A percentile compares a stretch with the other conserved stretches of the same genome.
Conservation (phyloP, 768 basidiomycete genomes). For the Pleurotus citrinopileatus region DNA sequence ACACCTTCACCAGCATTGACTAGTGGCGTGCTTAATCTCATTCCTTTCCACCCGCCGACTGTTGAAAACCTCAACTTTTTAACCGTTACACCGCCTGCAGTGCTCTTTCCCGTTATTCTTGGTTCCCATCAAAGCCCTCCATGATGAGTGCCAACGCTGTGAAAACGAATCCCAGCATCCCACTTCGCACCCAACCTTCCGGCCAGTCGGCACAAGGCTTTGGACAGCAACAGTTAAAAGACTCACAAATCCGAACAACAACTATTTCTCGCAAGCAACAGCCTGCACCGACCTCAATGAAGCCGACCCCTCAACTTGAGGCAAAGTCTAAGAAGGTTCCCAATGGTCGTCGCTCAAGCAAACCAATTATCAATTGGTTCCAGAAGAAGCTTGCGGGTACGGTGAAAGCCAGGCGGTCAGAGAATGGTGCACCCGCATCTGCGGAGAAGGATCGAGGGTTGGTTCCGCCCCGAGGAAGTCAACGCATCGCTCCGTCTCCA, state of each 20-base stretch:
- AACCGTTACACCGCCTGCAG: not conserved
- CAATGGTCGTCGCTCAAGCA: conserved; percentile 57
- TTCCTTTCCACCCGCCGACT: not conserved
- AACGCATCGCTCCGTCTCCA: conserved; percentile 43
- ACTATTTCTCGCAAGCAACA: conserved; percentile 13
- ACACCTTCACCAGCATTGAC: not conserved
- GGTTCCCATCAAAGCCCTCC: conserved; percentile 3
- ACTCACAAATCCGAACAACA: not conserved
- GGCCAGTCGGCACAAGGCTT: not conserved
- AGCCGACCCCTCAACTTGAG: conserved; percentile 16
- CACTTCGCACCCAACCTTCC: not conserved
- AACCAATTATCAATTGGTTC: conserved; percentile 88
- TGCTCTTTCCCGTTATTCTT: conserved; percentile 3
- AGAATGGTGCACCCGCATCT: not conserved
- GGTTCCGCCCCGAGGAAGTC: conserved; percentile 30
- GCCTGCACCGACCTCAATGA: conserved; percentile 19
- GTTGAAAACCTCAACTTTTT: no score
- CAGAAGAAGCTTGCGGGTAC: conserved; percentile 81
- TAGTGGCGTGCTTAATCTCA: not conserved
- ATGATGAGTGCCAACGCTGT: conserved; percentile 2
- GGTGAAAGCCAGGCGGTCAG: conserved; percentile 48
- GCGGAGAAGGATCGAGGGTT: conserved; percentile 33
- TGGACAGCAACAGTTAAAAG: not conserved
- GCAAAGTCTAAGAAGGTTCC: conserved; percentile 53
- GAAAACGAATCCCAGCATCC: not conserved